Percentiles rank a stretch among this genome's conserved stretches.
Evolutionary conservation across 2,329 filamentous ascomycete species (phyloP).

Genomic region (Penicillium crustosum): DNA sequence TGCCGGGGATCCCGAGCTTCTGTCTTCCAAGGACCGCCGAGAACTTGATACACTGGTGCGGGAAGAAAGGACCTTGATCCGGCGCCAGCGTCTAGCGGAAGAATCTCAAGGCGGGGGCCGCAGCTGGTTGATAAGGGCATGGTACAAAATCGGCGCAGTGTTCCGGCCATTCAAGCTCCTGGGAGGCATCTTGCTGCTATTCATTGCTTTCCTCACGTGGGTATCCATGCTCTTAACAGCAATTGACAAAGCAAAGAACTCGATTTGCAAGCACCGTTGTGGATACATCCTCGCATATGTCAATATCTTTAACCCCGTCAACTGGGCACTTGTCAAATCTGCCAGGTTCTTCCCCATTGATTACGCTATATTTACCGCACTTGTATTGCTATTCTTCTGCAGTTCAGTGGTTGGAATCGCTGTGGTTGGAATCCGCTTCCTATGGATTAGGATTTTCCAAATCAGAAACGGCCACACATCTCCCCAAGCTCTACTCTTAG

Average conservation of each 20-base stretch:
- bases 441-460: conserved; percentile 91
- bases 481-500: conserved; percentile 86
- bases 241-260: conserved; percentile 96
- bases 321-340: conserved; percentile 80
- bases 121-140: conserved; percentile 69
- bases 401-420: conserved; percentile 85
- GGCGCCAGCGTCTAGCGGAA: conserved; percentile 81
- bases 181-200: conserved; percentile 73
- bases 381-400: conserved; percentile 85
- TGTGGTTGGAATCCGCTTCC: conserved; percentile 85
- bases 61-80: conserved; percentile 88
- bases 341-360: conserved; percentile 86
- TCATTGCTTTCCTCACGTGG: conserved; percentile 75
- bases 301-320: conserved; percentile 92
- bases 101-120: conserved; percentile 67
- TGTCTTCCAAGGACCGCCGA: conserved; percentile 81
- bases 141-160: conserved; percentile 77
- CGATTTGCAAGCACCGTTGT: conserved; percentile 83
- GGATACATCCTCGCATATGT: conserved; percentile 87
- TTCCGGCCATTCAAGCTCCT: conserved; percentile 87
- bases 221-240: conserved; percentile 91
- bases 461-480: conserved; percentile 86
- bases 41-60: conserved; percentile 84
- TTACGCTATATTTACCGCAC: conserved; percentile 81
- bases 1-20: conserved; percentile 68